Conservation (phyloP, 2,329 filamentous ascomycete species). For the Aspergillus awamori region DNA sequence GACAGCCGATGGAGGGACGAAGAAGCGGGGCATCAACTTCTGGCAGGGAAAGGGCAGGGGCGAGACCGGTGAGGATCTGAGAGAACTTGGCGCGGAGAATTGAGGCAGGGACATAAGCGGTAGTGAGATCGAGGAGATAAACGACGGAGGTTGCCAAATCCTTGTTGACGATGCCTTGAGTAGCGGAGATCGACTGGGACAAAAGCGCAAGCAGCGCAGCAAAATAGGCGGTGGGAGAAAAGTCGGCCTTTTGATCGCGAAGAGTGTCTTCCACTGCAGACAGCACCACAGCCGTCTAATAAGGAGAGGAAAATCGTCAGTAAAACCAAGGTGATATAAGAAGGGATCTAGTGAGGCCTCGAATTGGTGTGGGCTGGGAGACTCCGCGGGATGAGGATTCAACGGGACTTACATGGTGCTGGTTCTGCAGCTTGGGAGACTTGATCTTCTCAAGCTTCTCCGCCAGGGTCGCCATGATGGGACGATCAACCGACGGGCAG, state of each 20-base stretch:
- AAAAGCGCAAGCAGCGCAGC: conserved; percentile 90
- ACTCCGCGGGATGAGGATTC: conserved; percentile 1
- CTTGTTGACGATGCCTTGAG: conserved; percentile 70
- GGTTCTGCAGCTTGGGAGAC: conserved; percentile 92
- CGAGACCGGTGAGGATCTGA: conserved; percentile 84
- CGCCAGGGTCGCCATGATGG: conserved; percentile 65
- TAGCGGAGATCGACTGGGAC: conserved; percentile 68
- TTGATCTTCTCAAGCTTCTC: conserved; percentile 98
- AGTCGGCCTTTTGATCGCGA: conserved; percentile 79
- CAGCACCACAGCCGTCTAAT: conserved; percentile 69
- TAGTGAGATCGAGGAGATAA: conserved; percentile 92
- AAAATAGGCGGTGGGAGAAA: conserved; percentile 89
- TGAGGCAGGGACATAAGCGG: conserved; percentile 78
- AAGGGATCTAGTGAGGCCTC: too few species aligned
- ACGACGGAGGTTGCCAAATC: conserved; percentile 84
- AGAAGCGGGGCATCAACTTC: conserved; percentile 87
- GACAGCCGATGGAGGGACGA: conserved; percentile 84
- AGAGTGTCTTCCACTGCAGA: conserved; percentile 91
- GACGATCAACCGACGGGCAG: conserved; percentile 29
- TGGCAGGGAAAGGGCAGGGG: conserved; percentile 75
- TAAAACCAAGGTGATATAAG: not conserved
- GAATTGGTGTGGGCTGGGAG: conserved; percentile 12
- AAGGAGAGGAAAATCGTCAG: conserved; percentile 16
- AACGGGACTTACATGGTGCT: conserved; percentile 72
- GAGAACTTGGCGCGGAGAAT: conserved; percentile 94